Percentiles rank a stretch among this genome's conserved stretches.
Conservation (phyloP, 768 basidiomycete genomes). For the Tulasnella calospora region DNA sequence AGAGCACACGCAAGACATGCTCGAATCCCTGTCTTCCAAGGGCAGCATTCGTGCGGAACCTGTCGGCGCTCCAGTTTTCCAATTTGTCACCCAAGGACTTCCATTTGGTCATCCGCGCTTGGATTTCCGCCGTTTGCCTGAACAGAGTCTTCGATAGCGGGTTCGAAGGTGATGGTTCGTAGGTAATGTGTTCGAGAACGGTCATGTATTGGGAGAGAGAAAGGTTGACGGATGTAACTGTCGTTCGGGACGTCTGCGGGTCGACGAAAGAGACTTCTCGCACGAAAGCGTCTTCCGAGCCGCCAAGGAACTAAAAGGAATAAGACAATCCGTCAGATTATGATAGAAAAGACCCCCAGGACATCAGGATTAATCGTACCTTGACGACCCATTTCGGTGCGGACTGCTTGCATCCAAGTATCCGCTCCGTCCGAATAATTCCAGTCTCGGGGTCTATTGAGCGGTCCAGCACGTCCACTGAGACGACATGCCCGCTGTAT, state of each 20-base stretch:
- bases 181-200: constrained; percentile 85
- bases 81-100: constrained; percentile 73
- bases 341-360: not conserved
- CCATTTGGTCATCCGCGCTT: constrained; percentile 76
- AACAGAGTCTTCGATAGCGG: constrained; percentile 58
- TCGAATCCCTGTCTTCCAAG: constrained; percentile 86
- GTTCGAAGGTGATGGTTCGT: constrained; percentile 57
- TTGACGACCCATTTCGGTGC: constrained; percentile 89
- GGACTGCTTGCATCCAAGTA: constrained; percentile 88
- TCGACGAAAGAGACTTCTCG: constrained; percentile 93
- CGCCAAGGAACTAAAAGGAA: constrained; percentile 70
- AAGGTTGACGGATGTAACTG: constrained; percentile 88
- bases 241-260: constrained; percentile 70
- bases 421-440: constrained; percentile 83
- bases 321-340: constrained; percentile 21
- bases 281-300: constrained; percentile 90
- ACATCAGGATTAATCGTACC: constrained; percentile 44
- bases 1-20: constrained; percentile 73
- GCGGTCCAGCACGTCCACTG: constrained; percentile 82
- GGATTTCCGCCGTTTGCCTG: constrained; percentile 86
- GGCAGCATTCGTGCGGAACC: constrained; percentile 90
- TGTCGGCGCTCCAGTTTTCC: constrained; percentile 79
- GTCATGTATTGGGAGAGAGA: constrained; percentile 92
- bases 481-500: constrained; percentile 81
- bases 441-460: constrained; percentile 78